Percentiles rank a stretch among this genome's conserved stretches.
Conservation (phyloP, 495 filamentous ascomycete species). For the Penicillium verhagenii region DNA sequence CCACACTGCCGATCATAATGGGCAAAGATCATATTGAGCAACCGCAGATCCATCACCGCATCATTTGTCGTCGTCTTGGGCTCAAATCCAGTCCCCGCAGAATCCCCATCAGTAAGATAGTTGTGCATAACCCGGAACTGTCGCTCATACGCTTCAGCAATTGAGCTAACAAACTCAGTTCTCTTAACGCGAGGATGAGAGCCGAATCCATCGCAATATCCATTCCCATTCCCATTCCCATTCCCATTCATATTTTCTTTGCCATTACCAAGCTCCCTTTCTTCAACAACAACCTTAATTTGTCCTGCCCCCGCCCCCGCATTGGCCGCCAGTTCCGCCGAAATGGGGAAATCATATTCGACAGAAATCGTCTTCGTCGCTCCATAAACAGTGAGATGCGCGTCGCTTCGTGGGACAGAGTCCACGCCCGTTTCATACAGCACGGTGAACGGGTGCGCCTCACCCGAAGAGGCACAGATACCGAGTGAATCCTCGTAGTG, state of each 20-base stretch:
- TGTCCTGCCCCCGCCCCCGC: conserved; percentile 33
- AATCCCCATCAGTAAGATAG: conserved; percentile 34
- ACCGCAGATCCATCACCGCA: conserved; percentile 45
- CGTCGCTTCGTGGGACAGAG: conserved; percentile 53
- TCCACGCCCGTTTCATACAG: conserved; percentile 58
- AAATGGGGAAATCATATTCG: conserved; percentile 53
- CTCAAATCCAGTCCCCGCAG: conserved; percentile 4
- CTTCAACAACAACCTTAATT: conserved; percentile 49
- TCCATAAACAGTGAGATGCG: conserved; percentile 54
- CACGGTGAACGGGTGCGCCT: conserved; percentile 43
- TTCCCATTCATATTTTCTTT: conserved; percentile 1
- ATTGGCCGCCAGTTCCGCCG: conserved; percentile 21
- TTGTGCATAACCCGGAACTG: conserved; percentile 51
- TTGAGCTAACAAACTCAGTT: conserved; percentile 39
- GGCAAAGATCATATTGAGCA: conserved; percentile 38
- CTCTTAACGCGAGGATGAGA: conserved; percentile 21
- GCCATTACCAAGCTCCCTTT: conserved; percentile 16
- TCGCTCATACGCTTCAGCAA: conserved; percentile 52
- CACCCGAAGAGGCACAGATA: not conserved
- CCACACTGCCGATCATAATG: conserved; percentile 46
- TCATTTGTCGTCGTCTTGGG: conserved; percentile 53
- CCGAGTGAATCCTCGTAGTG: conserved; percentile 31
- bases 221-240: not conserved
- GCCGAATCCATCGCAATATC: too few species aligned
- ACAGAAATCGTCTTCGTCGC: conserved; percentile 46